Evolutionary conservation across 768 basidiomycete genomes (phyloP), one percentile per base, ranked within the genome.

Genomic region (Lentinula lateritia): DNA sequence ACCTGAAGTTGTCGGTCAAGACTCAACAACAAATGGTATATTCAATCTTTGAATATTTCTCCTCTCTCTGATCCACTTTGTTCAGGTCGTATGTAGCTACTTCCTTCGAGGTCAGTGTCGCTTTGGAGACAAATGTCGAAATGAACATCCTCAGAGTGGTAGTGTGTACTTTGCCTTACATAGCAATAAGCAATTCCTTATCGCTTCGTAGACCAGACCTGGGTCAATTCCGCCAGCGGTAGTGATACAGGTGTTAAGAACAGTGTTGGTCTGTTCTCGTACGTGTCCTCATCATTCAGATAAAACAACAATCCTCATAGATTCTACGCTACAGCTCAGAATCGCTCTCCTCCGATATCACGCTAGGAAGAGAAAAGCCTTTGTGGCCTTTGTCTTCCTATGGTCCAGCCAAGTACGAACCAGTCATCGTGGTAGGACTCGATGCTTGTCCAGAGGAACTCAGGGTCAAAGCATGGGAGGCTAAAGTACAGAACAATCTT

Each of bases 361-460:
- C 81, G 1, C 74, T 74, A 2, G 68, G 70, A 20, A 76, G 73
- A 20, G 93, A 95, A 15, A 88, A 85, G 67, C 94, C 93, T 0
- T 48, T 80, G 12, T 97, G 90, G 88, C 88, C 89, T 13, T 75
- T 95, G 0, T 87, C 91, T 0, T 88, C 84, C 0, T 95, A 90
- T 69, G 93, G 80, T 0, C 84, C 91, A 20, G 83, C 85, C 3
- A 96, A 95, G 69, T 68, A 80, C 62, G 92, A 93, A 64, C 85
- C 85, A 0, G 83, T 76, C 20, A 65, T 95, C 5, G 71, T 97
- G 16, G 60, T 73, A 8, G 86, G 84, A 2, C 72, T 89, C 36
- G 93, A 97, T 64, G 78, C 88, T 63, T 89, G 87, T 0, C 82
- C 83, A 0, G 94, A 95, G 67, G 94, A 97, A 71, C 73, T 95